phyloP scores from a whole-genome alignment of 1,139 yeast species.

The Scheffersomyces lignicola region DNA sequence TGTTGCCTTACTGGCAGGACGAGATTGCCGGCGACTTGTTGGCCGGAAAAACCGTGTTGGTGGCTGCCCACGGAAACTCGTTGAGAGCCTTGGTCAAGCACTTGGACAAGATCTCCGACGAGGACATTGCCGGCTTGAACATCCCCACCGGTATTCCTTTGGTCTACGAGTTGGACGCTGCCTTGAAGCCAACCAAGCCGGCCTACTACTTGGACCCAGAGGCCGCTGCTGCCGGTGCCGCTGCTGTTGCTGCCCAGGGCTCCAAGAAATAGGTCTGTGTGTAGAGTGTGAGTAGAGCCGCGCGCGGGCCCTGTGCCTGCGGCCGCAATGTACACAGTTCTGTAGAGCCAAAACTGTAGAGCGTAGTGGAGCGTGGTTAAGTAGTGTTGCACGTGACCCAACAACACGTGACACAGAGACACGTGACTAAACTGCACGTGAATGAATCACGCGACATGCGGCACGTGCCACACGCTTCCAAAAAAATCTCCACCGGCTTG shows the following conservation, averaged over 20 bases:
- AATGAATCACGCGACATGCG: too few species aligned
- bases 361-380: too few species aligned
- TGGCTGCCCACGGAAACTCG: slow-evolving; percentile 99
- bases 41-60: slow-evolving; percentile 83
- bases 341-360: too few species aligned
- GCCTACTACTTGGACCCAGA: slow-evolving; percentile 98
- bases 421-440: too few species aligned
- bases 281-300: too few species aligned
- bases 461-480: too few species aligned
- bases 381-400: too few species aligned
- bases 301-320: too few species aligned
- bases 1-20: slow-evolving; percentile 98
- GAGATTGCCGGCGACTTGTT: slow-evolving; percentile 83
- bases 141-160: slow-evolving; percentile 99
- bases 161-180: slow-evolving; percentile 90
- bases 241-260: slow-evolving; percentile 98
- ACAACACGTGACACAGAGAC: too few species aligned
- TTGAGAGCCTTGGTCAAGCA: slow-evolving; percentile 96
- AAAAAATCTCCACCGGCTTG: too few species aligned
- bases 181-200: slow-evolving; percentile 87
- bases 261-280: slow-evolving; percentile 41
- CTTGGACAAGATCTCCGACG: slow-evolving; percentile 92
- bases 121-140: slow-evolving; percentile 89
- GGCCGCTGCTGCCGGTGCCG: slow-evolving; percentile 99
- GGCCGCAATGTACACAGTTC: too few species aligned